Base-by-base conservation (phyloP, 2,329 filamentous ascomycete genomes). In the Stachybotrys elegans region DNA sequence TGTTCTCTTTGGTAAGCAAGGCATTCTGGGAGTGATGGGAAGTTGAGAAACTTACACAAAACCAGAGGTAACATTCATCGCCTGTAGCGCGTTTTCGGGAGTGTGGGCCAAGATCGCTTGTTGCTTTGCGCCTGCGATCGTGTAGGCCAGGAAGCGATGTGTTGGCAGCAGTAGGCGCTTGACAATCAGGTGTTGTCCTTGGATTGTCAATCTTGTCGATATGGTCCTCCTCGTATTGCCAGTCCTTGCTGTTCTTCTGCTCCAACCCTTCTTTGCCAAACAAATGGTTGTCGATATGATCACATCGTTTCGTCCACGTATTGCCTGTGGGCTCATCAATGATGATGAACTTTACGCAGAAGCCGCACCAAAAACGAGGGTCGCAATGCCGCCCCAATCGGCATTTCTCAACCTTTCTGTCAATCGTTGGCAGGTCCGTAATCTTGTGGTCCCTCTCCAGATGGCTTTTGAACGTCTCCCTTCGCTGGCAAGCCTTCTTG, bases 301-400 rank as follows among this genome's bases (percentile, higher is more conserved):
- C 67, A 53, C 70, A 77, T 11, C 76, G 65, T 51, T 68, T 67
- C 7, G 77, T 76, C 76, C 78, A 79, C 1, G 80, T 79, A 20
- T 76, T 76, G 38, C 48, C 54, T 7, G 46, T 46, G 27, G 49
- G 36, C 6, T 49, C 52, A 13, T 66, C 58, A 22, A 82, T 69
- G n/a, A 68, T 61, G 13, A 88, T 66, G 17, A 81, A 70, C 16
- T 65, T 55, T 14, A 66, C 57, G 60, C 89, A 95, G 60, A 95
- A 95, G 0, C 90, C 90, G 57, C 91, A 95, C 90, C 90, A 95
- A 63, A 89, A 95, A 6, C 75, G 71, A 3, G 68, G 66, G 51
- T 84, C 79, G 22, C 75, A 78, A 47, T 85, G 83, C 13, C 77
- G 71, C 0, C 84, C 84, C 22, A 88, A 77, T 6, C 77, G 77